Base-by-base conservation (phyloP, 106 monocot genomes). In the Dioscorea alata region DNA sequence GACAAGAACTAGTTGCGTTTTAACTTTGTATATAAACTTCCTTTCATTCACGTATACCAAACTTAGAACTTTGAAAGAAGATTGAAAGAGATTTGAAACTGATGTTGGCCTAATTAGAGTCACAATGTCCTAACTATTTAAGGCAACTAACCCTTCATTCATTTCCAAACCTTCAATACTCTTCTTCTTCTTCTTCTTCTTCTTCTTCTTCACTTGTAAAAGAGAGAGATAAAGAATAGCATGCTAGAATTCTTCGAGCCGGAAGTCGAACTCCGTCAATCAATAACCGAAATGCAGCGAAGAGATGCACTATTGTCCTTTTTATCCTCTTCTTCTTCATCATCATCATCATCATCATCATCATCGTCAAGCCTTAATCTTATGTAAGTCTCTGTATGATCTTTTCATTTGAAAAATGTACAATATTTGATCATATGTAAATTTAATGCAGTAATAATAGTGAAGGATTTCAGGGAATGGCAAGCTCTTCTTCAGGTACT, bases 21-120 rank as follows among this genome's bases (percentile, higher is more conserved):
- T 10, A 42, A 42, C 42, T 42, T 42, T 28, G 9, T 42, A 42
- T 42, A 42, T 3, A 42, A 42, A 28, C 28, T 28, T 28, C 42
- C 42, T 42, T 42, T 42, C 42, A 42, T 42, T 42, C 42, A 42
- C 42, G 54, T 54, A 54, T 16, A 54, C 15, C 22, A 22, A 52
- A 18, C 14, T 25, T 23, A 71, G 31, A 68, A 19, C 32, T 35
- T 28, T 28, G 28, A 28, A 28, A 28, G 28, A 28, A 49, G 70
- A 71, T 50, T 71, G 71, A 71, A 18, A 71, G 71, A 28, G 71
- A 71, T 60, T 60, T 60, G 71, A 71, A 71, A 71, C 71, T 16
- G 71, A 61, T 48, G 49, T 59, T 21, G 23, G 10, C 18, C 56
- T 28, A 28, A 50, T 50, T 33, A 6, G 32, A 19, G 54, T 42